A percentile compares a stretch with the other conserved stretches of the same genome.
These are phyloP conservation scores for Diplodia seriata DNA, from an alignment of 2,329 filamentous ascomycete genomes.

Conservation along the genomic window DNA sequence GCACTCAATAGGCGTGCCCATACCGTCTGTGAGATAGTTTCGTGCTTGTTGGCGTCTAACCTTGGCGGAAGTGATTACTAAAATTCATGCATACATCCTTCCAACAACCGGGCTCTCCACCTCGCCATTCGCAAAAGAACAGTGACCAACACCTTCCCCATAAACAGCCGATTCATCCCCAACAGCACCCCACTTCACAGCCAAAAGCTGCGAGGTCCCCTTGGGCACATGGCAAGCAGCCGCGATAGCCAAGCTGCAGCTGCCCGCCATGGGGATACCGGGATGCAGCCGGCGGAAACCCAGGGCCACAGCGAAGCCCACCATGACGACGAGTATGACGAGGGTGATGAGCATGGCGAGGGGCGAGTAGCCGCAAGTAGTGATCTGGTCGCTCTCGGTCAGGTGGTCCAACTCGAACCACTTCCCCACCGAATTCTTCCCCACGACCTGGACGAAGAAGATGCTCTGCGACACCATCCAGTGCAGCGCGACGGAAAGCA, in stretches of 20 bases:
- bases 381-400: neutral
- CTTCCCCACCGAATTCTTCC: too few relatives aligned
- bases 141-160: neutral
- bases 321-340: neutral
- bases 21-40: too few relatives aligned
- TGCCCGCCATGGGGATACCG: conserved; percentile 82
- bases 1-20: too few relatives aligned
- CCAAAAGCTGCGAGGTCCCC: neutral
- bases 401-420: too few relatives aligned
- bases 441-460: conserved; percentile 48
- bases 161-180: neutral
- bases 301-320: conserved; percentile 45
- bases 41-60: too few relatives aligned
- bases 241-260: conserved; percentile 58
- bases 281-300: conserved; percentile 76
- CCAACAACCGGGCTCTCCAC: neutral
- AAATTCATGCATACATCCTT: too few relatives aligned
- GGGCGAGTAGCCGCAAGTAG: conserved; percentile 35
- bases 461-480: conserved; percentile 56
- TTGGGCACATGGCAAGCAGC: conserved; percentile 39
- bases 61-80: too few relatives aligned
- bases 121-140: neutral
- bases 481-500: conserved; percentile 45
- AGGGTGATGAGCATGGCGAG: conserved; percentile 33
- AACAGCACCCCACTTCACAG: neutral